Percentiles rank a stretch among this genome's conserved stretches.
Conservation (phyloP, 2,329 filamentous ascomycete genomes). For the Knoxdaviesia proteae region DNA sequence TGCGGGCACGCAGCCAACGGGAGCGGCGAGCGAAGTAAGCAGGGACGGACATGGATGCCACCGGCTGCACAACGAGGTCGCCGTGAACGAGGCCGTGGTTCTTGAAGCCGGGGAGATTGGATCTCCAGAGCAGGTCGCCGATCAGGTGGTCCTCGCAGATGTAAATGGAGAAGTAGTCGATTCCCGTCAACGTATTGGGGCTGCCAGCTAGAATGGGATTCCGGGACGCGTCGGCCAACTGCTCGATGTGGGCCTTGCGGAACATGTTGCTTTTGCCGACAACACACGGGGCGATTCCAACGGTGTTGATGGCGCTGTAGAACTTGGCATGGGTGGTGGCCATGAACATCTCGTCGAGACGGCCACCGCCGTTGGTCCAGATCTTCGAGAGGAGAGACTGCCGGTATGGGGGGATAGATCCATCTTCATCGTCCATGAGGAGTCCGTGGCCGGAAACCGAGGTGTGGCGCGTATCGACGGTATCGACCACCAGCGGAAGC, state of each 20-base stretch:
- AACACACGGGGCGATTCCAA: slow-evolving; percentile 75
- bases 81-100: slow-evolving; percentile 74
- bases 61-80: slow-evolving; percentile 77
- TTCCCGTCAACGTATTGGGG: slow-evolving; percentile 31
- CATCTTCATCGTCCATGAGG: background rate
- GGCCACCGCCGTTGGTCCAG: slow-evolving; percentile 41
- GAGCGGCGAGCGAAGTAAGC: slow-evolving; percentile 67
- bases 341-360: slow-evolving; percentile 88
- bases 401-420: background rate
- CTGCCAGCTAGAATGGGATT: slow-evolving; percentile 17
- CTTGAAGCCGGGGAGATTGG: slow-evolving; percentile 37
- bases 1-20: slow-evolving; percentile 80
- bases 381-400: slow-evolving; percentile 10
- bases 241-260: slow-evolving; percentile 70
- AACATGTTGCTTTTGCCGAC: slow-evolving; percentile 99
- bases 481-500: slow-evolving; percentile 73
- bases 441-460: background rate
- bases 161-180: slow-evolving; percentile 86
- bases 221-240: slow-evolving; percentile 33
- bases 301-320: slow-evolving; percentile 91
- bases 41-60: slow-evolving; percentile 55
- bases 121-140: slow-evolving; percentile 73
- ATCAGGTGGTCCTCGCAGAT: slow-evolving; percentile 98
- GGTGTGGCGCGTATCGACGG: slow-evolving; percentile 10
- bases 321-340: slow-evolving; percentile 89